phyloP scores from a whole-genome alignment of 2,329 filamentous ascomycete species.

The Clonostachys solani region DNA sequence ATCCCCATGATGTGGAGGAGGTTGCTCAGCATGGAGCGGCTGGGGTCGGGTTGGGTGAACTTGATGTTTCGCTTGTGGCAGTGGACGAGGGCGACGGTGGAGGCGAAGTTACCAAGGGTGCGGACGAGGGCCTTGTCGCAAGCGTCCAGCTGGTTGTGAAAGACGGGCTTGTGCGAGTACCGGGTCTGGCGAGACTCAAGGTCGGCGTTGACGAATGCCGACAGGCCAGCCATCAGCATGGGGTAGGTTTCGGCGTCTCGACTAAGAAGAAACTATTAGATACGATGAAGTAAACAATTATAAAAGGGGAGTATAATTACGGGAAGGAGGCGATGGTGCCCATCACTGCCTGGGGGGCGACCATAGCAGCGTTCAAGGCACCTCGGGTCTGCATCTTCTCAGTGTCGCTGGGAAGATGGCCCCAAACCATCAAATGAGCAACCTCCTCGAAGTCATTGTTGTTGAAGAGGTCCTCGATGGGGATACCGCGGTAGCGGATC shows the following conservation, averaged over 20 bases:
- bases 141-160: slow-evolving; percentile 2
- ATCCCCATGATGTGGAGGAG: slow-evolving; percentile 21
- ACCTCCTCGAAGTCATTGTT: slow-evolving; percentile 15
- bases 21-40: slow-evolving; percentile 32
- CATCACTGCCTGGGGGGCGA: background rate
- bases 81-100: slow-evolving; percentile 12
- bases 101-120: slow-evolving; percentile 1
- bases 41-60: slow-evolving; percentile 22
- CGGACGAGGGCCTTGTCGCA: background rate
- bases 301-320: background rate
- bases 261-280: slow-evolving; percentile 8
- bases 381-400: slow-evolving; percentile 18
- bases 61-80: slow-evolving; percentile 28
- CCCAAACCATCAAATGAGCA: slow-evolving; percentile 31
- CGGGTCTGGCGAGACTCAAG: slow-evolving; percentile 14
- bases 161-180: background rate
- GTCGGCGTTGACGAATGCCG: slow-evolving; percentile 21
- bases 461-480: slow-evolving; percentile 13
- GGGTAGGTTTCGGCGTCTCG: slow-evolving; percentile 22
- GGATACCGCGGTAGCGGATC: slow-evolving; percentile 23
- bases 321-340: background rate
- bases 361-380: background rate
- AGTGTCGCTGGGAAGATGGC: slow-evolving; percentile 20
- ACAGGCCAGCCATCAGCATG: slow-evolving; percentile 28
- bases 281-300: slow-evolving; percentile 1